A percentile compares a stretch with the other conserved stretches of the same genome.
Conservation (phyloP, 2,329 filamentous ascomycete species). For the Colletotrichum sp. region DNA sequence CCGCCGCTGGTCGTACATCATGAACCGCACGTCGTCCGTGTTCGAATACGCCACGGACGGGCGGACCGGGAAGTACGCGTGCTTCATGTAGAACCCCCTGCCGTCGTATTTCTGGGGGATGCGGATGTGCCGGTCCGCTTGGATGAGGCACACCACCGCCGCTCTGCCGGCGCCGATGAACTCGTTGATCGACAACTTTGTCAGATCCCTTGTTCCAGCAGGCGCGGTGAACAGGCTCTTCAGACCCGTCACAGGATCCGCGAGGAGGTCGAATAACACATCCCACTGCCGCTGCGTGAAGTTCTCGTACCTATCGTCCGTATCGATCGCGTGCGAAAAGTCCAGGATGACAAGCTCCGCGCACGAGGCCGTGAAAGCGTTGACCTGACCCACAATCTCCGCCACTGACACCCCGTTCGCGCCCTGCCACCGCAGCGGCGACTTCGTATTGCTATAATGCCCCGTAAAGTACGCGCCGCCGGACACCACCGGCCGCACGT, state of each 20-base stretch:
- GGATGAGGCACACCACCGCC: not conserved
- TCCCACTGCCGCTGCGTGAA: not conserved
- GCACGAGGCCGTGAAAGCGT: not conserved
- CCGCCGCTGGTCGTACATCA: not conserved
- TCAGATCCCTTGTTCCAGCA: not conserved
- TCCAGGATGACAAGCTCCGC: not conserved
- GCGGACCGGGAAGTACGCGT: not conserved
- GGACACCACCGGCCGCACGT: not conserved
- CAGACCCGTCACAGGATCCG: not conserved
- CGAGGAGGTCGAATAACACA: not conserved
- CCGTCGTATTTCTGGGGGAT: not conserved
- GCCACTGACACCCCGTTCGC: not conserved
- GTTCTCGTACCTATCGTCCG: not conserved
- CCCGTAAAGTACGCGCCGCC: not conserved
- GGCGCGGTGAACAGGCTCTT: not conserved
- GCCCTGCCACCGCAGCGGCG: not conserved
- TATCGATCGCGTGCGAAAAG: not conserved
- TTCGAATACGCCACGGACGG: not conserved
- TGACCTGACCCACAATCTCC: not conserved
- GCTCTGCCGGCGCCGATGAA: not conserved
- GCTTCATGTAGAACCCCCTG: not conserved
- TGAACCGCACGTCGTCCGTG: not conserved
- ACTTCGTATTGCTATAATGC: not conserved
- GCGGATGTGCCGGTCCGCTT: not conserved
- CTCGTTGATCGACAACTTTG: not conserved